A percentile compares a stretch with the other conserved stretches of the same genome.
phyloP scores from a whole-genome alignment of 257 asterid species.

The Avicennia marina region DNA sequence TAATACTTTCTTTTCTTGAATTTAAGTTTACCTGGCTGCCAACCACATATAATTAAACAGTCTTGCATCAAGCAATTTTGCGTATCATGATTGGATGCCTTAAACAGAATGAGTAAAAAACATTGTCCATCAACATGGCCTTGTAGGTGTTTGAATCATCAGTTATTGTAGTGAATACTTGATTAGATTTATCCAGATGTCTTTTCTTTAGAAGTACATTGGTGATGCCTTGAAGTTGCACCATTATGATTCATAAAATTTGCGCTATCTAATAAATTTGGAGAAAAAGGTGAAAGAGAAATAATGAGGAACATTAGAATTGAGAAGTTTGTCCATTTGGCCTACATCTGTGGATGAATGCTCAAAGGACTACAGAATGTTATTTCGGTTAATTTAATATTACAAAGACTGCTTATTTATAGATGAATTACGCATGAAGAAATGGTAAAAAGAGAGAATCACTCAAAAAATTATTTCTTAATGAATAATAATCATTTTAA shows the following conservation, averaged over 20 bases:
- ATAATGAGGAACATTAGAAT: neutral
- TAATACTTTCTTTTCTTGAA: constrained; percentile 9
- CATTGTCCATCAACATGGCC: neutral
- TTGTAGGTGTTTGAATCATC: constrained; percentile 5
- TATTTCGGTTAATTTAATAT: too few species aligned
- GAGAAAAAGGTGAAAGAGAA: neutral
- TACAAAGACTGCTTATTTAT: too few species aligned
- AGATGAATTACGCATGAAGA: too few species aligned
- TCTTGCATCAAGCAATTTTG: constrained; percentile 18
- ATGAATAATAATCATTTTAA: too few species aligned
- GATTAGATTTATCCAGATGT: neutral
- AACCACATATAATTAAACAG: neutral
- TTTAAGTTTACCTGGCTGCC: constrained; percentile 9
- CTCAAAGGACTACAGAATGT: too few species aligned
- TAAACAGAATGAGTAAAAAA: neutral
- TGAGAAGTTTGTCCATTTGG: too few species aligned
- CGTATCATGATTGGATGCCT: constrained; percentile 8
- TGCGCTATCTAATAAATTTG: neutral
- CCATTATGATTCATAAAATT: constrained; percentile 9
- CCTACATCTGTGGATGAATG: too few species aligned
- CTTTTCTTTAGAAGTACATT: constrained; percentile 10
- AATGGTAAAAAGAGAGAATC: too few species aligned
- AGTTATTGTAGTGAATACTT: constrained; percentile 8
- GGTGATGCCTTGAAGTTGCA: constrained; percentile 15
- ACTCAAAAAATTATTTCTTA: too few species aligned